Conservation (phyloP, 1,139 yeast species). For the Sugiyamaella neomexicana region DNA sequence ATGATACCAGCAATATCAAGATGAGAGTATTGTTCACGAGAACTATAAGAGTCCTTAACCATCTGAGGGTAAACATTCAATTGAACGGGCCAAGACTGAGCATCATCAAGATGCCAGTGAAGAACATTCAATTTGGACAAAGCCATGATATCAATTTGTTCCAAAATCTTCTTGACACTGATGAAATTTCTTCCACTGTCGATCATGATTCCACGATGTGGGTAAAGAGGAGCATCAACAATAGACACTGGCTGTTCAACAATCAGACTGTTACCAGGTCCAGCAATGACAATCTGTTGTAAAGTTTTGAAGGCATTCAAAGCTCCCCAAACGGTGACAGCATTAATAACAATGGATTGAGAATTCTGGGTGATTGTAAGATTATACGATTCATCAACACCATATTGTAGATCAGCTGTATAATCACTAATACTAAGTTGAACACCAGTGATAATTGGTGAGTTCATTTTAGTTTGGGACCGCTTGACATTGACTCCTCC, state of each 20-base stretch:
- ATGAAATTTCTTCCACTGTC: constrained; percentile 50
- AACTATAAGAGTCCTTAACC: constrained; percentile 48
- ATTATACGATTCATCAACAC: constrained; percentile 48
- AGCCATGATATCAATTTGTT: constrained; percentile 49
- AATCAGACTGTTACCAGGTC: constrained; percentile 31
- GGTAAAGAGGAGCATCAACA: constrained; percentile 44
- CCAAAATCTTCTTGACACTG: constrained; percentile 38
- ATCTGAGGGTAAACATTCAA: constrained; percentile 45
- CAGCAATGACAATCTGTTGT: constrained; percentile 46
- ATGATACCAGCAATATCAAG: constrained; percentile 42
- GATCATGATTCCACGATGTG: constrained; percentile 50
- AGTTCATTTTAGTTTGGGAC: background rate
- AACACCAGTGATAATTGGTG: constrained; percentile 16
- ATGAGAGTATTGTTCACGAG: constrained; percentile 42
- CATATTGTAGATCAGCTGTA: constrained; percentile 43
- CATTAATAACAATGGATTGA: constrained; percentile 35
- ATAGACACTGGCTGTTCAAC: constrained; percentile 45
- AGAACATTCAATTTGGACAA: constrained; percentile 47
- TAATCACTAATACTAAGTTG: constrained; percentile 34
- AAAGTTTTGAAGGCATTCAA: constrained; percentile 49
- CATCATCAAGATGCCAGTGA: constrained; percentile 51
- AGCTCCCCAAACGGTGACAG: constrained; percentile 50
- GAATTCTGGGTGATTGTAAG: constrained; percentile 29
- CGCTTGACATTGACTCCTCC: constrained; percentile 11
- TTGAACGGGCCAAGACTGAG: constrained; percentile 52